Evolutionary conservation across 306 rosid genomes (phyloP), one percentile per base, ranked within the genome.

Genomic region (Rosa lucieae): DNA sequence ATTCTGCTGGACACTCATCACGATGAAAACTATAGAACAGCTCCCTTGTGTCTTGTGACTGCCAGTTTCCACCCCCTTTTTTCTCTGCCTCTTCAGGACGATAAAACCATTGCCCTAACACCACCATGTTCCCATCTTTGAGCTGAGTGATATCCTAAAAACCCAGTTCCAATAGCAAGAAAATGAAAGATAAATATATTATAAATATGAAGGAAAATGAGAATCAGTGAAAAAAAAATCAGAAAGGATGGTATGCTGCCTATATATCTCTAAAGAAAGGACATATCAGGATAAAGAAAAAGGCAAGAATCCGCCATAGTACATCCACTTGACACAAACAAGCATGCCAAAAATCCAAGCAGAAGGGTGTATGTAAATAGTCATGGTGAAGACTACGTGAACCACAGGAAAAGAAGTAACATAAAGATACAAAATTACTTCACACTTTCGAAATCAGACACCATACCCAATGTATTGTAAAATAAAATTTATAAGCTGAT

Each of bases 21-120:
- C 91, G 96, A 81, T 96, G 99, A 79, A 96, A 96, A 82, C 99
- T 96, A 67, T 96, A 96, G 89, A 96, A 96, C 59, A 96, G 88
- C 85, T 93, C 97, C 86, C 94, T 92, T 3, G 96, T 91, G 88
- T 96, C 99, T 67, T 82, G 75, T n/a, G 99, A 91, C 78, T 90
- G 87, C 98, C 98, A 96, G 83, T 81, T 88, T 77, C 97, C 96
- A 49, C 99, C 97, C 32, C 89, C 94, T 81, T 87, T 90, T 78
- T 76, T 87, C 76, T 87, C 96, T 72, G 99, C 99, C 86, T 96
- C 99, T 88, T 93, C 99, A 3, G 99, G 99, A 35, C 99, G 97
- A 86, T 96, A 96, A 84, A 96, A 96, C 99, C 99, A 93, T 74
- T 95, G 99, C 48, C 99, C 94, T 3, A 90, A 85, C 71, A 95